Percentiles rank a stretch among this genome's conserved stretches.
phyloP scores from a whole-genome alignment of 2,329 filamentous ascomycete genomes.

The Monilinia vaccinii-corymbosi region DNA sequence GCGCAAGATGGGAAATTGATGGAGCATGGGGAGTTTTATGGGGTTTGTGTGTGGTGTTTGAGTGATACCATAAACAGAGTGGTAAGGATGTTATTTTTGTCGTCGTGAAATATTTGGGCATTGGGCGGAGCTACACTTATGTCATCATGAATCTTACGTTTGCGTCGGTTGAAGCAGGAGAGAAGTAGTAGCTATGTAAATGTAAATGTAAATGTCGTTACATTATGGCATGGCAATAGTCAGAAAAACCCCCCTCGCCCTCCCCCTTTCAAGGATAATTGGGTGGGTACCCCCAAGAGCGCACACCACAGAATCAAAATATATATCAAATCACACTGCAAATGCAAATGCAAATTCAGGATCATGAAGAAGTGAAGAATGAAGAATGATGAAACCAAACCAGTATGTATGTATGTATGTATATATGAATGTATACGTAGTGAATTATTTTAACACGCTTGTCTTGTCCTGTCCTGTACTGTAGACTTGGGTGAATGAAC shows the following conservation, averaged over 20 bases:
- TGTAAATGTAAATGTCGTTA: no score
- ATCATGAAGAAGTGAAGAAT: not conserved
- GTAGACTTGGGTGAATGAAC: no score
- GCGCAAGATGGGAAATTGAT: not conserved
- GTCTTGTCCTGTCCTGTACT: no score
- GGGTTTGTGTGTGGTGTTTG: not conserved
- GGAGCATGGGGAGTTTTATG: not conserved
- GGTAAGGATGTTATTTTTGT: not conserved
- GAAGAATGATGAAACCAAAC: no score
- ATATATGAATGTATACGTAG: no score
- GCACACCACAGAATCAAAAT: no score
- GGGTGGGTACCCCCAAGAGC: not conserved
- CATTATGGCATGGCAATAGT: not conserved
- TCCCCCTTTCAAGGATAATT: not conserved
- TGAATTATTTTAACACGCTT: no score
- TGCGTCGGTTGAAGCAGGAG: no score
- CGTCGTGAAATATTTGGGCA: not conserved
- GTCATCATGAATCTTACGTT: no score
- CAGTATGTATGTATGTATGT: no score
- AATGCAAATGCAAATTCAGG: no score
- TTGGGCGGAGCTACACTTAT: not conserved
- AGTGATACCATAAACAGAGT: slow-evolving; percentile 11
- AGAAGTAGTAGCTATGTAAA: not conserved
- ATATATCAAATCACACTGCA: not conserved
- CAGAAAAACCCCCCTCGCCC: not conserved